A percentile compares a stretch with the other conserved stretches of the same genome.
These are phyloP conservation scores for Rhizophlyctis rosea DNA, from an alignment of 192 early-diverging fungal species.

Conservation along the genomic window DNA sequence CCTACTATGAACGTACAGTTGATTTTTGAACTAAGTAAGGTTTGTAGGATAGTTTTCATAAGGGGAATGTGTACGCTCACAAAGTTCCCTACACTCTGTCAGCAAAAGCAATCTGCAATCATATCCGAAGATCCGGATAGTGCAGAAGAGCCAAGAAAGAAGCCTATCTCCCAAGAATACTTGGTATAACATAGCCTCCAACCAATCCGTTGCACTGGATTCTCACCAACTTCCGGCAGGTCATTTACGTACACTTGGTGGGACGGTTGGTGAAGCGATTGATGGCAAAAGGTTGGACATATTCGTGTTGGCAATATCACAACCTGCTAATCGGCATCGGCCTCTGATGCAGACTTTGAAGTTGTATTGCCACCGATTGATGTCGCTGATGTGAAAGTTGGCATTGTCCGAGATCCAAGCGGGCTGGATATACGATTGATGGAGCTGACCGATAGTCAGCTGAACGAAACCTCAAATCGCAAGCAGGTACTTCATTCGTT, in stretches of 20 bases:
- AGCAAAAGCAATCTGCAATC: background rate
- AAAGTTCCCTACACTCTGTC: background rate
- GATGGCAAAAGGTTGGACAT: conserved; percentile 33
- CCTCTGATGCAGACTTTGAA: conserved; percentile 23
- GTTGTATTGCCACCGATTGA: conserved; percentile 26
- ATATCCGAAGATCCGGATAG: background rate
- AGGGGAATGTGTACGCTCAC: background rate
- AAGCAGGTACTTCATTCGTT: conserved; percentile 9
- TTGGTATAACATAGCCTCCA: background rate
- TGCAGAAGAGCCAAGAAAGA: conserved; percentile 2
- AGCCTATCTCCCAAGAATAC: background rate
- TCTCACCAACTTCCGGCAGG: conserved; percentile 42
- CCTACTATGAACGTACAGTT: conserved; percentile 25
- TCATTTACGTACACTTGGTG: conserved; percentile 60
- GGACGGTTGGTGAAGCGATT: conserved; percentile 46
- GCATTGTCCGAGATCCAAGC: conserved; percentile 51
- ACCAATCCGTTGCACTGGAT: background rate
- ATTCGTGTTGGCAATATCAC: background rate
- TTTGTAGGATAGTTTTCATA: conserved; percentile 5
- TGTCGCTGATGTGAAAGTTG: conserved; percentile 45
- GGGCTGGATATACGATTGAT: conserved; percentile 51
- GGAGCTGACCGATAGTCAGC: conserved; percentile 44
- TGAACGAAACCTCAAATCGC: conserved; percentile 32
- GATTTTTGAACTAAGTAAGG: conserved; percentile 28
- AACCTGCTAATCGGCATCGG: background rate